Evolutionary conservation across 1,284 basidiomycete species (phyloP).

Genomic region (Hypsizygus ulmarius): DNA sequence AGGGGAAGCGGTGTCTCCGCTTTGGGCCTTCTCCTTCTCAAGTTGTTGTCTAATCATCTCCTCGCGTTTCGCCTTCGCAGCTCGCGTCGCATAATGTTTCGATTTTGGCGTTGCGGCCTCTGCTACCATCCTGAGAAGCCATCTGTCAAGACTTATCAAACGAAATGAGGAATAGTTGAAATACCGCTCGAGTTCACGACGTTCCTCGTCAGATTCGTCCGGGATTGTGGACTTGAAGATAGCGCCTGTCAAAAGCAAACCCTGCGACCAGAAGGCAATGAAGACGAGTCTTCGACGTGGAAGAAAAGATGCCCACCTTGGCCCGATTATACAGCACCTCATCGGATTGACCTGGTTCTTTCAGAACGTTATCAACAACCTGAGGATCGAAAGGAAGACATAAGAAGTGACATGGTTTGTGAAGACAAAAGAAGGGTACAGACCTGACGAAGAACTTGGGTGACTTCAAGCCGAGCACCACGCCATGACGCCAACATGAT

Average conservation of each 20-base stretch:
- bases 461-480: constrained; percentile 90
- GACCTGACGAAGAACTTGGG: constrained; percentile 77
- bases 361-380: constrained; percentile 80
- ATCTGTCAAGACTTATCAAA: constrained; percentile 1
- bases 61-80: constrained; percentile 40
- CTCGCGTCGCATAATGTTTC: constrained; percentile 46
- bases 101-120: constrained; percentile 66
- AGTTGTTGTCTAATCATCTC: constrained; percentile 32
- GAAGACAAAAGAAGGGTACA: constrained; percentile 9
- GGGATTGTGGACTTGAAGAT: constrained; percentile 83
- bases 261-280: constrained; percentile 39
- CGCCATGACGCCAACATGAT: constrained; percentile 95
- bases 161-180: constrained; percentile 17
- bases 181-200: constrained; percentile 87
- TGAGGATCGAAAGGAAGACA: constrained; percentile 24
- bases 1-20: not conserved
- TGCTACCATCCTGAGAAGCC: constrained; percentile 56
- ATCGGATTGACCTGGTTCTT: constrained; percentile 73
- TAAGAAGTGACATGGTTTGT: not conserved
- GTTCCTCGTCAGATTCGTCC: constrained; percentile 88
- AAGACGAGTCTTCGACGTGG: not conserved
- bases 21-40: constrained; percentile 20
- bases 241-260: constrained; percentile 77
- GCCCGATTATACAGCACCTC: constrained; percentile 74
- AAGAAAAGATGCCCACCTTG: constrained; percentile 49